Percentiles rank a stretch among this genome's conserved stretches.
Conservation (phyloP, 768 basidiomycete species). For the Xerocomus potaroensis region DNA sequence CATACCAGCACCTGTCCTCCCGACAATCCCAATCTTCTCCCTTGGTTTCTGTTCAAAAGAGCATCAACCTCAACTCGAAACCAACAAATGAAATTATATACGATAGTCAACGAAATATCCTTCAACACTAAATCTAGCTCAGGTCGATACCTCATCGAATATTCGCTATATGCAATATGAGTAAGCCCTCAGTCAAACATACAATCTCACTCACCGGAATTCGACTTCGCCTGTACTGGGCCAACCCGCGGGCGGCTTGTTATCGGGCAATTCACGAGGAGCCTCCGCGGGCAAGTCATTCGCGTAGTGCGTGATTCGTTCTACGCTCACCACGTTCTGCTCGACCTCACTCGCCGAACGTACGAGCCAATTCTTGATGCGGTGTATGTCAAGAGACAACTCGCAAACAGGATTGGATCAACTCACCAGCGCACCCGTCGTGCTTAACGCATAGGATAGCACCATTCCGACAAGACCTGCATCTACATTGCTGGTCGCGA, state of each 20-base stretch:
- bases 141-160: slow-evolving; percentile 74
- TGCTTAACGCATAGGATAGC: slow-evolving; percentile 81
- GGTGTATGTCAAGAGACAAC: too few species aligned
- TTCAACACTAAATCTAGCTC: slow-evolving; percentile 80
- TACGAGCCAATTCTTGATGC: slow-evolving; percentile 81
- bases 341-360: slow-evolving; percentile 85
- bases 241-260: slow-evolving; percentile 57
- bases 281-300: slow-evolving; percentile 66
- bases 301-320: slow-evolving; percentile 81
- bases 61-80: slow-evolving; percentile 1
- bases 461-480: slow-evolving; percentile 87
- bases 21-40: slow-evolving; percentile 87
- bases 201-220: slow-evolving; percentile 51
- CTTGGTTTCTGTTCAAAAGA: slow-evolving; percentile 49
- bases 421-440: slow-evolving; percentile 72
- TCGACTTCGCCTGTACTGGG: slow-evolving; percentile 68
- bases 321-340: slow-evolving; percentile 86
- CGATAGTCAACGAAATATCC: slow-evolving; percentile 66
- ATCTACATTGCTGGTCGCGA: slow-evolving; percentile 73
- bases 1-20: slow-evolving; percentile 79
- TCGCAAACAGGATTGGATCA: too few species aligned
- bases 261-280: slow-evolving; percentile 60
- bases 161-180: slow-evolving; percentile 39
- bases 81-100: slow-evolving; percentile 28
- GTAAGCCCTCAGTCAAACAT: not conserved